Evolutionary conservation across 495 filamentous ascomycete species (phyloP).

Genomic region (Astrothelium subdiscretum): DNA sequence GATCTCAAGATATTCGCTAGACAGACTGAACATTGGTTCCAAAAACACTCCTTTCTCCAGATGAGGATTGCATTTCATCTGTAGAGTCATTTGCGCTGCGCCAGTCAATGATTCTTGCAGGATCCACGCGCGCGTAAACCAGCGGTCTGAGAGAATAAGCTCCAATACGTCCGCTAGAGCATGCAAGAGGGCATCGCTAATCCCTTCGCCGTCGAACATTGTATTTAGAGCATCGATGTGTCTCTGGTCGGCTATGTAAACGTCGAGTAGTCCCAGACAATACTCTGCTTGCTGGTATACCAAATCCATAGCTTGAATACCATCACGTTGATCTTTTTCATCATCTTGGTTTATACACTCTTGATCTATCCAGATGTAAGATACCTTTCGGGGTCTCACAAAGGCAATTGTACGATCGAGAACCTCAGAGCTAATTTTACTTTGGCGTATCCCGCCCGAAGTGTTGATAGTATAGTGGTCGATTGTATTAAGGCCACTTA

Average conservation of each 20-base stretch:
- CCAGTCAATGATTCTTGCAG: conserved; percentile 1
- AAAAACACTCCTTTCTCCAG: background rate
- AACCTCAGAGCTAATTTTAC: background rate
- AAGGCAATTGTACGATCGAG: background rate
- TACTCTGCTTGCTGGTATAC: conserved; percentile 20
- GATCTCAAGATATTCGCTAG: background rate
- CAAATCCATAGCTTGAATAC: conserved; percentile 33
- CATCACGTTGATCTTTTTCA: conserved; percentile 22
- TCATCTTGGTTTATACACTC: conserved; percentile 33
- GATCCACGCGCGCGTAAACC: background rate
- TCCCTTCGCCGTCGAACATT: background rate
- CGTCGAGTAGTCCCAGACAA: background rate
- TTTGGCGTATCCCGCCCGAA: background rate
- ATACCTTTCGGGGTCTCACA: background rate
- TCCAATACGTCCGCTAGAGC: background rate
- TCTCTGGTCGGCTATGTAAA: background rate
- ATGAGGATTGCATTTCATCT: background rate
- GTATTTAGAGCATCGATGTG: background rate
- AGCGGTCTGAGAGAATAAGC: background rate
- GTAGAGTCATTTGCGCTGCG: background rate
- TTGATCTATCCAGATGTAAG: conserved; percentile 32
- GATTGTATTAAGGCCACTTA: background rate
- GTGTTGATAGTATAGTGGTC: background rate
- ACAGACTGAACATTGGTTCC: background rate
- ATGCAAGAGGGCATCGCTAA: background rate